Base-by-base conservation (phyloP, 2,329 filamentous ascomycete species). In the Akanthomyces muscarius region DNA sequence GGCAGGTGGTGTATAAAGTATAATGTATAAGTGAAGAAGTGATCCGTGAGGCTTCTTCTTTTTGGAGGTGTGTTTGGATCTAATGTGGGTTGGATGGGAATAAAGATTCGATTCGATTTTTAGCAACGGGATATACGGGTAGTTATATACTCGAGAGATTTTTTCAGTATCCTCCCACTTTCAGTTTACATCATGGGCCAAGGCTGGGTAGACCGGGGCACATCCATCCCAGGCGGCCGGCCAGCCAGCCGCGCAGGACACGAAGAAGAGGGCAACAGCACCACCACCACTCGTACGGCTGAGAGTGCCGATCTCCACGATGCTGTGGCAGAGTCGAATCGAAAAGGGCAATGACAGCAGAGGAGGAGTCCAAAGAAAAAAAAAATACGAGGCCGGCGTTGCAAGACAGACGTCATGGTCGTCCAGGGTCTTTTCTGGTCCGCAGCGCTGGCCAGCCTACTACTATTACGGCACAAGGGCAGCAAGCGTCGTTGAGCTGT, bases 391-490 rank as follows among this genome's bases (percentile, higher is more conserved):
- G 61, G 38, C 33, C 44, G 25, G 44, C 21, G 33, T 51, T 52
- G 52, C 53, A 57, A 50, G 53, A 50, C 45, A 52, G 21, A 63
- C 61, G 61, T 63, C 61, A 63, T 63, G 55, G 42, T 57, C 33
- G n/a, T 30, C 30, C 44, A 36, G 23, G 25, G 36, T 58, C n/a
- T 23, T 28, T 44, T 30, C 21, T 33, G 30, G 30, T 33, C 30
- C 5, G 30, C 30, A 33, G 30, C 8, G 30, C 28, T 23, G 5
- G 53, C 48, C 58, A 30, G 18, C 53, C n/a, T 30, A 25, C 28
- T 25, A 23, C 23, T 21, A n/a, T 11, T n/a, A n/a, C 16, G 48
- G 25, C 14, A 42, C 21, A 14, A 54, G 36, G 36, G 36, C 21
- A 36, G 28, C 30, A 25, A 30, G 51, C 18, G 11, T 45, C n/a